These are phyloP conservation scores for Claviceps quebecensis DNA, from an alignment of 2,329 filamentous ascomycete species.

Conservation along the genomic window DNA sequence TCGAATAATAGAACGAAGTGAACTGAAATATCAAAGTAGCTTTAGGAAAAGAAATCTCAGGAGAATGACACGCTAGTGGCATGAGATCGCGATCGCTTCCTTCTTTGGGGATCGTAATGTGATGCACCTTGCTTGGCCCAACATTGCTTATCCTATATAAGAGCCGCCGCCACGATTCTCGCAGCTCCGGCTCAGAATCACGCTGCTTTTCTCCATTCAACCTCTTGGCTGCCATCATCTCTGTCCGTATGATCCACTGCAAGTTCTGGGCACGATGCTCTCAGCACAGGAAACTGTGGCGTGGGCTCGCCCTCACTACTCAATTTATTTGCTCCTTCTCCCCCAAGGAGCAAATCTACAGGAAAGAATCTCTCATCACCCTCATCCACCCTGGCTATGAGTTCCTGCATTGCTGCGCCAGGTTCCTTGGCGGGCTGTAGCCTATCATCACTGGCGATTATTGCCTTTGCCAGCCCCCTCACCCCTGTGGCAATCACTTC, in stretches of 20 bases:
- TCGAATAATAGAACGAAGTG: too few relatives aligned
- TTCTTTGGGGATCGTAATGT: too few relatives aligned
- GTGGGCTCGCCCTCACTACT: background rate
- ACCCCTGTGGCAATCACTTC: conserved; percentile 29
- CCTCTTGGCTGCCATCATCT: background rate
- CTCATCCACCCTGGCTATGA: conserved; percentile 18
- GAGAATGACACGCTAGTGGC: too few relatives aligned
- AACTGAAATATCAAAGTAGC: too few relatives aligned
- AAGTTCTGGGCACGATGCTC: background rate
- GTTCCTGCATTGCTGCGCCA: conserved; percentile 17
- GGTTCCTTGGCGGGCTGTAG: conserved; percentile 17
- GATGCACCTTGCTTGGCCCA: too few relatives aligned
- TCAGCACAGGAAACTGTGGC: background rate
- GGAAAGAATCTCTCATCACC: background rate
- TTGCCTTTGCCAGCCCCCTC: conserved; percentile 24
- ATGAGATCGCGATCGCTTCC: too few relatives aligned
- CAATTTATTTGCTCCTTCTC: background rate
- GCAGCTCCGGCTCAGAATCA: background rate
- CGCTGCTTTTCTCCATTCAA: background rate
- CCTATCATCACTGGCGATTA: conserved; percentile 24
- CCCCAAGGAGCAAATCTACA: background rate
- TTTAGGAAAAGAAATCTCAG: too few relatives aligned
- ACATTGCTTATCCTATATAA: background rate
- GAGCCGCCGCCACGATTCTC: background rate
- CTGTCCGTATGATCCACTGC: background rate